phyloP scores from a whole-genome alignment of 2,329 filamentous ascomycete species.

The Ceratocystis ficicola region DNA sequence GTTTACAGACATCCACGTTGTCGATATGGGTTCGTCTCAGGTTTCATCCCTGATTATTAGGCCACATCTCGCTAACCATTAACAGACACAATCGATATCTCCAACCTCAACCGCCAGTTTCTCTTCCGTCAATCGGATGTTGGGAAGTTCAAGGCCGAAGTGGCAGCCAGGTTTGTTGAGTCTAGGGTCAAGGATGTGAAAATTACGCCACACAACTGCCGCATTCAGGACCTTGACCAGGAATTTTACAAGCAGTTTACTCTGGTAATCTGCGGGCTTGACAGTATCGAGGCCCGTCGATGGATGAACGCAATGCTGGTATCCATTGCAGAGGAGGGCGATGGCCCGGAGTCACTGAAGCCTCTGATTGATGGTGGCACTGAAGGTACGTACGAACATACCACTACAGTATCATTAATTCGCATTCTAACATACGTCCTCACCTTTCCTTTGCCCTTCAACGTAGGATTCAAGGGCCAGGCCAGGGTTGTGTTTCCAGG shows the following conservation, averaged over 20 bases:
- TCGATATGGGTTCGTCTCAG: conserved; percentile 70
- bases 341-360: conserved; percentile 75
- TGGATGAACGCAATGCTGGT: conserved; percentile 97
- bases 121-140: conserved; percentile 87
- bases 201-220: conserved; percentile 87
- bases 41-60: not conserved
- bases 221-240: conserved; percentile 93
- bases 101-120: conserved; percentile 94
- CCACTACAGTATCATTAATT: not conserved
- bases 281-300: conserved; percentile 92
- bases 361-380: conserved; percentile 94
- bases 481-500: conserved; percentile 83
- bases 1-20: conserved; percentile 95
- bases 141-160: conserved; percentile 84
- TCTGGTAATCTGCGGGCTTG: conserved; percentile 82
- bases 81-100: conserved; percentile 91
- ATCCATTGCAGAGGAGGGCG: conserved; percentile 66
- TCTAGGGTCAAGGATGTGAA: conserved; percentile 76
- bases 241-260: conserved; percentile 96
- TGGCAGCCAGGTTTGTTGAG: conserved; percentile 85
- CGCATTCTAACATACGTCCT: not conserved
- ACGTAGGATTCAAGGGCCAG: conserved; percentile 85
- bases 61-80: conserved; percentile 16
- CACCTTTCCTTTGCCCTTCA: not conserved
- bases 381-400: conserved; percentile 47